A percentile compares a stretch with the other conserved stretches of the same genome.
These are phyloP conservation scores for Psidium guajava DNA, from an alignment of 345 rosid species.

Conservation along the genomic window DNA sequence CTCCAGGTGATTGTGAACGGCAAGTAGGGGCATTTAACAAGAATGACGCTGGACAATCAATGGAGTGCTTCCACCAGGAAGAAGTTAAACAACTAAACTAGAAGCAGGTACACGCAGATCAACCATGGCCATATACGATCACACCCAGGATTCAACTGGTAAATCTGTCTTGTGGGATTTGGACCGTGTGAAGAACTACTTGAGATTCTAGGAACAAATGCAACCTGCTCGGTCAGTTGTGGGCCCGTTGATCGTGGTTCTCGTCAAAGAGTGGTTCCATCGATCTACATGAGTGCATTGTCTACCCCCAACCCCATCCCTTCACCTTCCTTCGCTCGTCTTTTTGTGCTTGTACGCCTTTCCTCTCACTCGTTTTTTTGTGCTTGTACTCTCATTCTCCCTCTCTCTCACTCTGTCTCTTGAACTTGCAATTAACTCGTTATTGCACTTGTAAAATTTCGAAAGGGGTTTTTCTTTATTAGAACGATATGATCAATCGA, in stretches of 20 bases:
- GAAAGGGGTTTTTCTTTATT: neutral
- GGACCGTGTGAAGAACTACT: neutral
- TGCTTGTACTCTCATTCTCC: neutral
- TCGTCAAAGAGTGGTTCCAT: neutral
- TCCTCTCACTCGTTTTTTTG: neutral
- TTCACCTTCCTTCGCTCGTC: neutral
- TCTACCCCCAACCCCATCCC: slow-evolving; percentile 7
- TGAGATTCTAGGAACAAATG: slow-evolving; percentile 1
- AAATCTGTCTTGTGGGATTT: neutral
- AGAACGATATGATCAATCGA: neutral
- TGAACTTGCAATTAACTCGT: neutral
- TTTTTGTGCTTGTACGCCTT: slow-evolving; percentile 16
- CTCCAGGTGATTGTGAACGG: neutral
- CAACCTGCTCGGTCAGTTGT: neutral
- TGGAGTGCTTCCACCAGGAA: neutral
- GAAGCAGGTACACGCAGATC: neutral
- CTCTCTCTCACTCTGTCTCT: neutral
- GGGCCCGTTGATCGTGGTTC: slow-evolving; percentile 1
- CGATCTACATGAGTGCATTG: slow-evolving; percentile 11
- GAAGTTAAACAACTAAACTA: neutral
- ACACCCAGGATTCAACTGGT: neutral
- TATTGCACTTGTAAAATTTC: neutral
- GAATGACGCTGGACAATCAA: neutral
- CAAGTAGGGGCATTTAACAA: neutral
- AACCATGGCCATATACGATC: neutral